A percentile compares a stretch with the other conserved stretches of the same genome.
These are phyloP conservation scores for Lolium perenne DNA, from an alignment of 176 grass and related monocot genomes.

Conservation along the genomic window DNA sequence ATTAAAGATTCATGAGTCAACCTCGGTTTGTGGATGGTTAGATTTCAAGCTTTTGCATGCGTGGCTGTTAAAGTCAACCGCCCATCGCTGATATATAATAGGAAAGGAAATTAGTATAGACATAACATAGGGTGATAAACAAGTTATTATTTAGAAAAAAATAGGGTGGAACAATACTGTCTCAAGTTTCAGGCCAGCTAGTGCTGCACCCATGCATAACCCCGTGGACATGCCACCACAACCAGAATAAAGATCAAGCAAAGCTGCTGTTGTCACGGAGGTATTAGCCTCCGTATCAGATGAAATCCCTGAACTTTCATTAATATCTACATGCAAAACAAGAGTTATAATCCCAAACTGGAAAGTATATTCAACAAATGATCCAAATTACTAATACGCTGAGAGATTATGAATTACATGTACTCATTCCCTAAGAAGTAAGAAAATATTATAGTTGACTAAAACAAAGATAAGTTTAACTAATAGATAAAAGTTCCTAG, in stretches of 20 bases:
- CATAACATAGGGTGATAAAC: neutral
- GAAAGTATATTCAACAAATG: neutral
- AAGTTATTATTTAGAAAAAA: neutral
- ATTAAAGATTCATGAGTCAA: slow-evolving; percentile 18
- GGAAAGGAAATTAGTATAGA: neutral
- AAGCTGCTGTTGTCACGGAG: slow-evolving; percentile 34
- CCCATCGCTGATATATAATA: slow-evolving; percentile 60
- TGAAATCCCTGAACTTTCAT: slow-evolving; percentile 52
- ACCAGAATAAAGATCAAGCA: slow-evolving; percentile 90
- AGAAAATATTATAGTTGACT: neutral
- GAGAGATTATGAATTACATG: no score
- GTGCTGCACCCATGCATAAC: slow-evolving; percentile 69
- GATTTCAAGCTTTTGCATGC: slow-evolving; percentile 75
- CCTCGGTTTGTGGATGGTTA: slow-evolving; percentile 80
- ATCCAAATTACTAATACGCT: neutral
- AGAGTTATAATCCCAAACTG: neutral
- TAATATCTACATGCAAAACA: neutral
- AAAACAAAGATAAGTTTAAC: slow-evolving; percentile 12
- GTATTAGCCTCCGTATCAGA: slow-evolving; percentile 41
- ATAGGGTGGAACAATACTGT: slow-evolving; percentile 51
- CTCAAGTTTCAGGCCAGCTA: slow-evolving; percentile 71
- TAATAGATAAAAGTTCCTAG: neutral
- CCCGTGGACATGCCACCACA: slow-evolving; percentile 94
- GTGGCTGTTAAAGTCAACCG: slow-evolving; percentile 68
- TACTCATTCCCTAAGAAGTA: no score